These are phyloP conservation scores for Scedosporium dehoogii DNA, from an alignment of 2,329 filamentous ascomycete species.

Conservation along the genomic window DNA sequence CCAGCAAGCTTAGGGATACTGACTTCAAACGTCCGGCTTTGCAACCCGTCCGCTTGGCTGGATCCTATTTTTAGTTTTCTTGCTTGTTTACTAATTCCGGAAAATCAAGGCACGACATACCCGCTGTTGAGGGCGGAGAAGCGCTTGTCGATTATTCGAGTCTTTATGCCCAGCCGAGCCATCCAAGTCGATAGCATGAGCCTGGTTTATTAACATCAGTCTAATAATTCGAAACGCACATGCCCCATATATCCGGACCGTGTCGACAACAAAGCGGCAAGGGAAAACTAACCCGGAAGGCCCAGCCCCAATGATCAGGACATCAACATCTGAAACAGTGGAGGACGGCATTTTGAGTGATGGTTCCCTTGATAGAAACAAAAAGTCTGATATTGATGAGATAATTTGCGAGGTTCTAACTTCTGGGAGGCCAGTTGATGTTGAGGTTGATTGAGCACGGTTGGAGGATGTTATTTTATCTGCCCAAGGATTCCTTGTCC, in stretches of 20 bases:
- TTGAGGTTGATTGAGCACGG: no score
- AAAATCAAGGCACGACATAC: not conserved
- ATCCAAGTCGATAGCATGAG: constrained; percentile 34
- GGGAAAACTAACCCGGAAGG: constrained; percentile 19
- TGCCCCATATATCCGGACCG: no score
- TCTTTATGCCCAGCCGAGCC: constrained; percentile 27
- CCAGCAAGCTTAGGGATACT: not conserved
- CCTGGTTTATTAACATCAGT: not conserved
- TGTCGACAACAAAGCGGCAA: not conserved
- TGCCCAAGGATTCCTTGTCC: no score
- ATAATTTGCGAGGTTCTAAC: no score
- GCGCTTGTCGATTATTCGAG: constrained; percentile 36
- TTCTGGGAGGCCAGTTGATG: no score
- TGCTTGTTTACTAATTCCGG: not conserved
- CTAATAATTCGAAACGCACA: not conserved
- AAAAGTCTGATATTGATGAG: no score
- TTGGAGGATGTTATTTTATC: no score
- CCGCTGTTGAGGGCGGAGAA: constrained; percentile 31
- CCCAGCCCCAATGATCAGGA: constrained; percentile 31
- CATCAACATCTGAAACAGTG: constrained; percentile 17
- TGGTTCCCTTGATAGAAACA: no score
- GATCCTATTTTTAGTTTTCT: no score
- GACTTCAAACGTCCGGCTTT: not conserved
- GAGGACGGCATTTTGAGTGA: not conserved
- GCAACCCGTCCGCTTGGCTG: not conserved